Conservation (phyloP, 176 grass and related monocot genomes). For the Secale cereale region DNA sequence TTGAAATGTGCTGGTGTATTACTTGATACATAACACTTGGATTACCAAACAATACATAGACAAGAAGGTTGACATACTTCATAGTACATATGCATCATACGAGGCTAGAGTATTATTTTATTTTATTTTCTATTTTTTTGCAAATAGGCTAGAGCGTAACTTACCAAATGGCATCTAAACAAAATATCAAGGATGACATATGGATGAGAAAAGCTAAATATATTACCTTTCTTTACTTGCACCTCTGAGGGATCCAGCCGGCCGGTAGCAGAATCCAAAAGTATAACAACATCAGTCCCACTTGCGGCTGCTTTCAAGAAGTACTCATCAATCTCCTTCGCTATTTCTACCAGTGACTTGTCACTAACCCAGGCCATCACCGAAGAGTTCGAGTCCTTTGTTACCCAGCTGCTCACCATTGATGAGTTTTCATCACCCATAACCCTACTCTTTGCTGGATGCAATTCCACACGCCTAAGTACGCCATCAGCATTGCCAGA, state of each 20-base stretch:
- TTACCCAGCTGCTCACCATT: constrained; percentile 50
- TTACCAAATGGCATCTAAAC: not conserved
- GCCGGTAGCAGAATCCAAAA: constrained; percentile 70
- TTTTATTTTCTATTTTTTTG: too few species aligned
- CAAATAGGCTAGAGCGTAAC: not conserved
- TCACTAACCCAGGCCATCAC: constrained; percentile 41
- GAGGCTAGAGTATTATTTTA: not conserved
- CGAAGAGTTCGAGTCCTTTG: constrained; percentile 62
- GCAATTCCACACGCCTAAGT: constrained; percentile 26
- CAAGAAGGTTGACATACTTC: not conserved
- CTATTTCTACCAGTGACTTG: constrained; percentile 61
- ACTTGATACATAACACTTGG: not conserved
- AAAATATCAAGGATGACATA: constrained; percentile 5
- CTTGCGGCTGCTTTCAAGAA: constrained; percentile 92
- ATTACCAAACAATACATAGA: constrained; percentile 12
- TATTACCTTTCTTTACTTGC: constrained; percentile 70
- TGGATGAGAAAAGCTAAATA: not conserved
- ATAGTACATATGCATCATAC: constrained; percentile 3
- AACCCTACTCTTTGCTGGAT: constrained; percentile 32
- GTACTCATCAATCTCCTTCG: constrained; percentile 89
- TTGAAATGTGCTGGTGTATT: not conserved
- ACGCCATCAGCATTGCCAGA: constrained; percentile 4
- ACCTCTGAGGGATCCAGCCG: constrained; percentile 40
- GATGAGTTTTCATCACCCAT: constrained; percentile 59
- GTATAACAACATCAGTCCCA: constrained; percentile 66